Conservation (phyloP, 345 rosid genomes). For the Kandelia obovata region DNA sequence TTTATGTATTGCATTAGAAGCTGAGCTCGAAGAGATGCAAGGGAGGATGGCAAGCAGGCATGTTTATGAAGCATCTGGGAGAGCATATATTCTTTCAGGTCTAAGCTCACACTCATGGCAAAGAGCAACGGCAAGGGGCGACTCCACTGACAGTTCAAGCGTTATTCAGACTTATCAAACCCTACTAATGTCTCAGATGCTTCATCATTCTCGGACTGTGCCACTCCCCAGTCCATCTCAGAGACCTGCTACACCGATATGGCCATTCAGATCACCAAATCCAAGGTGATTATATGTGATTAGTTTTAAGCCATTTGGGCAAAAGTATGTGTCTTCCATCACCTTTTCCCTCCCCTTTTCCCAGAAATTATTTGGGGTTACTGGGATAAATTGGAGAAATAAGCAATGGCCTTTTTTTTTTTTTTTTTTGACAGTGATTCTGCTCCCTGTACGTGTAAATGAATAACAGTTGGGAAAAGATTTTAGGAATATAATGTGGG, state of each 20-base stretch:
- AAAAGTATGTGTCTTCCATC: conserved; percentile 5
- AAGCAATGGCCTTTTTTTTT: conserved; percentile 15
- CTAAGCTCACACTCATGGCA: conserved; percentile 99
- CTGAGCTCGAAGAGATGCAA: conserved; percentile 94
- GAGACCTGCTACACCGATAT: conserved; percentile 58
- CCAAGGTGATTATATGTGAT: conserved; percentile 51
- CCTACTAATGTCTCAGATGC: conserved; percentile 94
- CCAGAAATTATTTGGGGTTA: conserved; percentile 23
- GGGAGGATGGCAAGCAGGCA: conserved; percentile 94
- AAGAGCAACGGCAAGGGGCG: conserved; percentile 96
- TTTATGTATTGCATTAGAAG: conserved; percentile 72
- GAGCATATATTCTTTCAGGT: conserved; percentile 94
- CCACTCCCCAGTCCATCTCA: conserved; percentile 50
- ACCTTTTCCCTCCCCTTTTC: conserved; percentile 16
- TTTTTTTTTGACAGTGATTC: conserved; percentile 23
- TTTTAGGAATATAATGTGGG: conserved; percentile 23
- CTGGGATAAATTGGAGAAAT: conserved; percentile 20
- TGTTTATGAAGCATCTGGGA: conserved; percentile 85
- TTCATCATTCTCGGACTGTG: conserved; percentile 68
- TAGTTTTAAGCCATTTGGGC: not conserved
- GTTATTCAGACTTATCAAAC: conserved; percentile 80
- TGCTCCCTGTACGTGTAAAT: conserved; percentile 40
- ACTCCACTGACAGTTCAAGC: conserved; percentile 81
- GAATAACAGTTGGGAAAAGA: conserved; percentile 41
- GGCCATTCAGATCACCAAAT: conserved; percentile 58